Conservation (phyloP, 2,329 filamentous ascomycete genomes). For the Beauveria australis region DNA sequence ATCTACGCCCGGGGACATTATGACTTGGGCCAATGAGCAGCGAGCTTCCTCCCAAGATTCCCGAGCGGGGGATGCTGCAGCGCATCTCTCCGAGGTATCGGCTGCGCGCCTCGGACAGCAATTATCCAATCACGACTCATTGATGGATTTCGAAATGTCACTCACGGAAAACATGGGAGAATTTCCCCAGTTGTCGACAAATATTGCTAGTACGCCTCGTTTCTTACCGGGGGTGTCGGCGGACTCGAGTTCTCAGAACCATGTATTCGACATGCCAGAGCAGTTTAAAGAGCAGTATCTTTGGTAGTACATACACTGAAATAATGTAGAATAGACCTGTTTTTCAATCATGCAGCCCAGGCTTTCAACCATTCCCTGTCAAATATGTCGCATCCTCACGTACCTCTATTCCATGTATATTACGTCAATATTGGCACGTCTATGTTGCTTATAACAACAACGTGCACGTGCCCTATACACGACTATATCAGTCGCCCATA, state of each 20-base stretch:
- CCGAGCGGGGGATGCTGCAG: background rate
- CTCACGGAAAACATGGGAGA: background rate
- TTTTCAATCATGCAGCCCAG: no score
- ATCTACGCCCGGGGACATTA: background rate
- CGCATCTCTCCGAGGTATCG: no score
- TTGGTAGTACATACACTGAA: background rate
- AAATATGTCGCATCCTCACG: no score
- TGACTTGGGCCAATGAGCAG: constrained; percentile 1
- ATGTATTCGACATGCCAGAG: background rate
- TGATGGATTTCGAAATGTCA: background rate
- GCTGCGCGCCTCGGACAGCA: background rate
- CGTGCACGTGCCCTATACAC: no score
- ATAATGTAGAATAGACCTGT: background rate
- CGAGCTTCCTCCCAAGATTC: background rate
- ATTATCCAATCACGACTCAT: background rate
- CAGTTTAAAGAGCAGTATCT: constrained; percentile 8
- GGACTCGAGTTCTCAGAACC: background rate
- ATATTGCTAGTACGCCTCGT: background rate
- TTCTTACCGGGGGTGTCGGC: background rate
- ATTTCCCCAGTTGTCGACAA: background rate
- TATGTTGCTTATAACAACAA: no score
- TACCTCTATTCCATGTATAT: no score
- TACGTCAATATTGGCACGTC: no score
- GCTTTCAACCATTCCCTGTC: no score
- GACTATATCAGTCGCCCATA: no score